Percentiles rank a stretch among this genome's conserved stretches.
phyloP scores from a whole-genome alignment of 257 asterid species.

The Catharanthus roseus region DNA sequence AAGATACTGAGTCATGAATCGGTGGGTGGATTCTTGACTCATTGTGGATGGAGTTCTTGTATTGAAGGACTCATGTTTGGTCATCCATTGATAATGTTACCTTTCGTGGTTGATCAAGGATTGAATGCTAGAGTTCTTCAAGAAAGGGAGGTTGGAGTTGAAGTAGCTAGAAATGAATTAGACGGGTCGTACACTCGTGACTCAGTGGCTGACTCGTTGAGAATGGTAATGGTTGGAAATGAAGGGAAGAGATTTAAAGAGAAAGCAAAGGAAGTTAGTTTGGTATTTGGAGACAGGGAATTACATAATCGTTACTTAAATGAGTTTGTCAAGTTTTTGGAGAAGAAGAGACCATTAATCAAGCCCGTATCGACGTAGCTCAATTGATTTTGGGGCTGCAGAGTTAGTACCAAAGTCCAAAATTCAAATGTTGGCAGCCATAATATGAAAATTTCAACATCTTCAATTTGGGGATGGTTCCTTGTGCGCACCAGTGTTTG shows the following conservation, averaged over 20 bases:
- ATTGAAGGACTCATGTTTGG: conserved; percentile 23
- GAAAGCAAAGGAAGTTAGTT: conserved; percentile 13
- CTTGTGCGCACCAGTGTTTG: no score
- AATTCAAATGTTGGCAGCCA: no score
- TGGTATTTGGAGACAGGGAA: conserved; percentile 6
- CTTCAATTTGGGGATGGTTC: no score
- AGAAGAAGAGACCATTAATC: no score
- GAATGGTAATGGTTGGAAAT: conserved; percentile 15
- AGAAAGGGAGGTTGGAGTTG: conserved; percentile 12
- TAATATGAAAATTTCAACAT: no score
- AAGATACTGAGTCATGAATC: conserved; percentile 27
- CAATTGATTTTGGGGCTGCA: no score
- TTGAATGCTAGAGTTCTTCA: conserved; percentile 27
- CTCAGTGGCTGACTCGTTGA: conserved; percentile 15
- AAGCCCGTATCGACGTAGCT: no score
- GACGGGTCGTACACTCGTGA: conserved; percentile 19
- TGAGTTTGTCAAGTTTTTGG: neutral
- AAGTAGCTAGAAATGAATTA: conserved; percentile 11
- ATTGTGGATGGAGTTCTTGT: conserved; percentile 30
- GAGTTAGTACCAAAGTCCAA: no score
- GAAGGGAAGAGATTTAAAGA: conserved; percentile 5
- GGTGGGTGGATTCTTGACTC: conserved; percentile 29
- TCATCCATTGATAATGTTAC: conserved; percentile 22
- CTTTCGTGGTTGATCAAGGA: conserved; percentile 29
- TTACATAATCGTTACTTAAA: conserved; percentile 2